These are phyloP conservation scores for Aspergillus brasiliensis DNA, from an alignment of 2,329 filamentous ascomycete species.

Conservation along the genomic window DNA sequence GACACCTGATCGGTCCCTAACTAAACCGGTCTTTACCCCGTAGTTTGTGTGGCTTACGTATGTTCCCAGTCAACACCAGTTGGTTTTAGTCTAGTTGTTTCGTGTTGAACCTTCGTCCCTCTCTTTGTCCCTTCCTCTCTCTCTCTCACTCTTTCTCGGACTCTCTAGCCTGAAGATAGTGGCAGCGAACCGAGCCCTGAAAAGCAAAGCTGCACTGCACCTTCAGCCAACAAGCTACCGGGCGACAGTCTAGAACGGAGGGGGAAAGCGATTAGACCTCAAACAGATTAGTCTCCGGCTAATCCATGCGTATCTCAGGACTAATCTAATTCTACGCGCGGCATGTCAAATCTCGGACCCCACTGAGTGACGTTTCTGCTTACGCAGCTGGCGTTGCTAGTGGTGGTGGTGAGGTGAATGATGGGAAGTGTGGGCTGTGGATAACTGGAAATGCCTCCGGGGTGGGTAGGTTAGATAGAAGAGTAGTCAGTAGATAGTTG, in stretches of 20 bases:
- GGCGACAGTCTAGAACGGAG: not conserved
- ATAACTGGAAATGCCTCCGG: not conserved
- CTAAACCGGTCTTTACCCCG: not conserved
- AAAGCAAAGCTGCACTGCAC: not conserved
- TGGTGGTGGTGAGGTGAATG: not conserved
- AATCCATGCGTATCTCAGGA: not conserved
- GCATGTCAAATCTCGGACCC: conserved; percentile 15
- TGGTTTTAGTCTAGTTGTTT: not conserved
- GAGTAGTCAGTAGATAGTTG: no score
- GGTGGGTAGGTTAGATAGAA: not conserved
- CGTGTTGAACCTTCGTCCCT: not conserved
- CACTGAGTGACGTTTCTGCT: conserved; percentile 27
- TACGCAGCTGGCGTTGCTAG: conserved; percentile 17
- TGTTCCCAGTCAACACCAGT: not conserved
- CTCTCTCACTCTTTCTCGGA: not conserved
- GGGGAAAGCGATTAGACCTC: not conserved
- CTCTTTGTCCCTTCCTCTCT: no score
- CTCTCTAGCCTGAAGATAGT: not conserved
- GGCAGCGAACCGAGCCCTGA: not conserved
- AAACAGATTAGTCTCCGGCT: not conserved
- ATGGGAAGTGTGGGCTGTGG: not conserved
- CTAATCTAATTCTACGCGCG: conserved; percentile 9
- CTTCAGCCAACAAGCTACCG: not conserved
- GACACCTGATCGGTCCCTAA: not conserved
- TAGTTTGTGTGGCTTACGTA: conserved; percentile 4